Conservation (phyloP, 192 early-diverging fungal genomes). For the Coemansia sp. region DNA sequence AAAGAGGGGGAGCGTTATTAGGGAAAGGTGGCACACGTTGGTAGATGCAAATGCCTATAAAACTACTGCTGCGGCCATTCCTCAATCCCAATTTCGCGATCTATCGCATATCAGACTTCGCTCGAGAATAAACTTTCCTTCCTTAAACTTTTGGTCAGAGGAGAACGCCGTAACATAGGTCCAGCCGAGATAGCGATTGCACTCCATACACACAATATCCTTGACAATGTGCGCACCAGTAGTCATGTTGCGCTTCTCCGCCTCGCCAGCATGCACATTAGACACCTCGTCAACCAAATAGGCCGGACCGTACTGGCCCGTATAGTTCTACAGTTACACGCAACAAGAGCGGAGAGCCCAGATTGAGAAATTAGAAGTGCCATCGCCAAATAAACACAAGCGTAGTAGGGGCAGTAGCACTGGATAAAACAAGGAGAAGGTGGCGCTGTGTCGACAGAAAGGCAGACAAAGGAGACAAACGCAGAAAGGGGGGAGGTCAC, state of each 20-base stretch:
- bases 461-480: not conserved
- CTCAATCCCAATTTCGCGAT: conserved; percentile 36
- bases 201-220: conserved; percentile 45
- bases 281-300: conserved; percentile 31
- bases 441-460: not conserved
- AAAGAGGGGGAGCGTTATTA: not conserved
- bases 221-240: conserved; percentile 50
- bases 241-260: conserved; percentile 46
- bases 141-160: conserved; percentile 41
- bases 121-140: conserved; percentile 51
- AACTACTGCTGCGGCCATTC: not conserved
- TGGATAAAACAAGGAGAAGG: not conserved
- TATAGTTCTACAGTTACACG: conserved; percentile 37
- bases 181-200: conserved; percentile 51
- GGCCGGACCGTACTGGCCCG: conserved; percentile 47
- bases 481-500: conserved; percentile 10
- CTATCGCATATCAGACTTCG: conserved; percentile 37
- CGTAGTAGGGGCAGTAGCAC: not conserved
- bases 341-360: not conserved
- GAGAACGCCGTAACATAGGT: conserved; percentile 43
- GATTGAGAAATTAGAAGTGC: not conserved
- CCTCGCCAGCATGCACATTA: conserved; percentile 39
- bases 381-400: not conserved
- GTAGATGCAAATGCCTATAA: not conserved
- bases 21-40: not conserved